Evolutionary conservation across 257 asterid species (phyloP).

Genomic region (Penstemon davidsonii): DNA sequence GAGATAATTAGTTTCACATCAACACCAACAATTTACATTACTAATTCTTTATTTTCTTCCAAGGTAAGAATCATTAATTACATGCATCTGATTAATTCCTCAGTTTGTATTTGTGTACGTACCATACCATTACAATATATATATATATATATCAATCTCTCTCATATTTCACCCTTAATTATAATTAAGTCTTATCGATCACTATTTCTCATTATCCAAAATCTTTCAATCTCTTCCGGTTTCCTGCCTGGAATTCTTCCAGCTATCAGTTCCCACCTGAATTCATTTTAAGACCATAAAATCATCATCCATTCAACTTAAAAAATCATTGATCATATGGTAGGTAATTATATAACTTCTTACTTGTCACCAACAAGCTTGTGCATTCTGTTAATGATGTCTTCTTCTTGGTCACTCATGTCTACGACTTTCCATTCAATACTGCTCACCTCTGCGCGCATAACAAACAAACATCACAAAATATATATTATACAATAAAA

Average conservation of each 20-base stretch:
- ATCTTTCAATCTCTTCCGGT: slow-evolving; percentile 62
- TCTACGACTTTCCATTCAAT: slow-evolving; percentile 41
- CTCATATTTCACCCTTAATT: slow-evolving; percentile 26
- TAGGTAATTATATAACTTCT: neutral
- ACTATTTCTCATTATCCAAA: slow-evolving; percentile 57
- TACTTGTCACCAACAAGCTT: slow-evolving; percentile 72
- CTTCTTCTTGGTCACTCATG: slow-evolving; percentile 68
- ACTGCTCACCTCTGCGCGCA: slow-evolving; percentile 45
- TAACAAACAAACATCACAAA: neutral
- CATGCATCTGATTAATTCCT: too few species aligned
- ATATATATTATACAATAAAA: neutral
- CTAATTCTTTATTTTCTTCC: too few species aligned
- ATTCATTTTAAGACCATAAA: too few species aligned
- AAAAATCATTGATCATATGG: neutral
- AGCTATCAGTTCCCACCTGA: slow-evolving; percentile 71
- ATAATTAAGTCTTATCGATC: slow-evolving; percentile 3
- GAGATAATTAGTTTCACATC: too few species aligned
- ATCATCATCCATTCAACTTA: neutral
- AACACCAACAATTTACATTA: too few species aligned
- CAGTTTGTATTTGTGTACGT: too few species aligned
- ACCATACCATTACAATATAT: too few species aligned
- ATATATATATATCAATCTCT: too few species aligned
- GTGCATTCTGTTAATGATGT: slow-evolving; percentile 67
- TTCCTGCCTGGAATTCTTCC: slow-evolving; percentile 71
- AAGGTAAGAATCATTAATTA: too few species aligned